phyloP scores from a whole-genome alignment of 768 basidiomycete species.

The Termitomyces sp. region DNA sequence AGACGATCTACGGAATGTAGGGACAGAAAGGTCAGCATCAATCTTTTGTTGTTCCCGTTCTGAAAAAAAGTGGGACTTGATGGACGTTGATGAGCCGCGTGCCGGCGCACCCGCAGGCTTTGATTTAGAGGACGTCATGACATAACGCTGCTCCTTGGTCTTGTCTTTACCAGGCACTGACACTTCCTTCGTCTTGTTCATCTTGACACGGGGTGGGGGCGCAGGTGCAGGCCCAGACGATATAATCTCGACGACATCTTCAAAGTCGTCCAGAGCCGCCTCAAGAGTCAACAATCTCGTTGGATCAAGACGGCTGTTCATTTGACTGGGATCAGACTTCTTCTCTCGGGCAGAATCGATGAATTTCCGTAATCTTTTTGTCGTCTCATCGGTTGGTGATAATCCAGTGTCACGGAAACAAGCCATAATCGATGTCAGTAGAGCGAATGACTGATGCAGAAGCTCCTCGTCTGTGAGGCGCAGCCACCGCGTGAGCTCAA shows the following conservation, averaged over 20 bases:
- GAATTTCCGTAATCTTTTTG: conserved; percentile 65
- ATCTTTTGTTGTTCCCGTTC: conserved; percentile 28
- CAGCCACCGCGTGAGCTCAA: conserved; percentile 81
- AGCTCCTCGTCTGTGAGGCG: conserved; percentile 91
- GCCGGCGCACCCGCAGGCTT: conserved; percentile 3
- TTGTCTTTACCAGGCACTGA: conserved; percentile 5
- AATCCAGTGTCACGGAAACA: conserved; percentile 64
- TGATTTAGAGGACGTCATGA: conserved; percentile 11
- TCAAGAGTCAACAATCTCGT: conserved; percentile 61
- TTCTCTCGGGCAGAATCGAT: conserved; percentile 54
- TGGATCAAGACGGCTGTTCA: conserved; percentile 50
- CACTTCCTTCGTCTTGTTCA: conserved; percentile 8
- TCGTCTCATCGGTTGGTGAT: conserved; percentile 45
- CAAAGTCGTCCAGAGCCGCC: conserved; percentile 58
- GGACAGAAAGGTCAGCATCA: conserved; percentile 27
- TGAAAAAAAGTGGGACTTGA: conserved; percentile 20
- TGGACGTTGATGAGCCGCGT: conserved; percentile 8
- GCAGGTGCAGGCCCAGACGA: conserved; percentile 29
- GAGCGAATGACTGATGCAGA: conserved; percentile 80
- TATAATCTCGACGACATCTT: conserved; percentile 57
- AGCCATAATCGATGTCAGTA: conserved; percentile 73
- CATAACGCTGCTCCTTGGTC: conserved; percentile 5
- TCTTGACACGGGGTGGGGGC: conserved; percentile 1
- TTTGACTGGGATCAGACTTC: conserved; percentile 26
- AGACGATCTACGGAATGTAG: conserved; percentile 35